phyloP scores from a whole-genome alignment of 768 basidiomycete species.

The Exidia glandulosa region DNA sequence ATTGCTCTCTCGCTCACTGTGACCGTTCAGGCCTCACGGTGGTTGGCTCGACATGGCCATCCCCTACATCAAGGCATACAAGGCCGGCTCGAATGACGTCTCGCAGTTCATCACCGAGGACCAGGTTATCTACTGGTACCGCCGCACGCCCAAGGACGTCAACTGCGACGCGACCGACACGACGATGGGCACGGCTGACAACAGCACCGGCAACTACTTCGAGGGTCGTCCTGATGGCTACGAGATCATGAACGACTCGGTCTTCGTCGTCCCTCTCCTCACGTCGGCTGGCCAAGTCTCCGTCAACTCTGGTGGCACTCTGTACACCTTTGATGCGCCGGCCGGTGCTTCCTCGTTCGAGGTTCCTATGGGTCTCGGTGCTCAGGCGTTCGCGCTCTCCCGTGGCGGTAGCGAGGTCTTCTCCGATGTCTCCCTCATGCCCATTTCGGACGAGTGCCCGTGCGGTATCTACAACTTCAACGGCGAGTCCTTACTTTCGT shows the following conservation, averaged over 20 bases:
- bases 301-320: conserved; percentile 17
- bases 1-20: background rate
- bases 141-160: conserved; percentile 18
- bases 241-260: conserved; percentile 15
- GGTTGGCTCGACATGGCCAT: conserved; percentile 19
- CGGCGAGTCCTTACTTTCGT: background rate
- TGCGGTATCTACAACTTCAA: conserved; percentile 23
- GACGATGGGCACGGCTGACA: conserved; percentile 1
- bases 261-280: conserved; percentile 21
- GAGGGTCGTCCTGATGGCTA: conserved; percentile 18
- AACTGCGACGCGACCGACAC: conserved; percentile 20
- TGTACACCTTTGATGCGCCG: conserved; percentile 10
- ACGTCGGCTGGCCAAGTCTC: conserved; percentile 14
- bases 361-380: conserved; percentile 19
- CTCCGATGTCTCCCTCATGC: conserved; percentile 7
- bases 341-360: conserved; percentile 16
- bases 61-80: conserved; percentile 23
- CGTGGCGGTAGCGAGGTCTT: conserved; percentile 4
- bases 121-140: conserved; percentile 20
- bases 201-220: conserved; percentile 7
- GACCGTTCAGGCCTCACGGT: conserved; percentile 14
- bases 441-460: conserved; percentile 11
- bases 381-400: conserved; percentile 15
- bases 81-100: conserved; percentile 9
- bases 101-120: conserved; percentile 16